Conservation (phyloP, 805 yeast genomes). For the Torulaspora gathmanii region DNA sequence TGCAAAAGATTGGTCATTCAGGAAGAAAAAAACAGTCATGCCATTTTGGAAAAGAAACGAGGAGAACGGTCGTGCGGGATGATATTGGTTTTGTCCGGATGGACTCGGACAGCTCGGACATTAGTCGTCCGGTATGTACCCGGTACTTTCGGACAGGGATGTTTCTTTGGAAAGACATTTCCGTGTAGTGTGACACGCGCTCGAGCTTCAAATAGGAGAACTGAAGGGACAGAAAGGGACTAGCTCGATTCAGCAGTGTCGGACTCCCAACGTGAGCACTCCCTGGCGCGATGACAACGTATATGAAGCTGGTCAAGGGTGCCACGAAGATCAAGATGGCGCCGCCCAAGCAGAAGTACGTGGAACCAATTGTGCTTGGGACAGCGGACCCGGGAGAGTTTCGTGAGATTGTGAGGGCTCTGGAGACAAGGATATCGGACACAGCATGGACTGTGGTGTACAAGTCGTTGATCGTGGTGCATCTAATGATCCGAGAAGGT, state of each 20-base stretch:
- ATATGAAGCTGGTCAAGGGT: conserved; percentile 71
- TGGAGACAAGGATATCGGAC: conserved; percentile 62
- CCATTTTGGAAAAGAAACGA: conserved; percentile 1
- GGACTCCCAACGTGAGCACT: too few species aligned
- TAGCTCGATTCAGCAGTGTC: not conserved
- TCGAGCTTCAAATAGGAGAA: not conserved
- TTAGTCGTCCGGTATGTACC: not conserved
- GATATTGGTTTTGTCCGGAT: not conserved
- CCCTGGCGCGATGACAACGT: conserved; percentile 46
- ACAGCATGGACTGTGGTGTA: conserved; percentile 88
- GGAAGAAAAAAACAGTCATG: conserved; percentile 2
- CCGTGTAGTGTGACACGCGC: too few species aligned
- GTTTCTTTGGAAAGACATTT: too few species aligned
- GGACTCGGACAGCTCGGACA: not conserved
- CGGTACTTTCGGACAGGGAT: not conserved
- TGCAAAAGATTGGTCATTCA: too few species aligned
- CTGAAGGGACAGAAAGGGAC: not conserved
- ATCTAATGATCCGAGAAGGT: conserved; percentile 91
- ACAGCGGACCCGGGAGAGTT: conserved; percentile 45
- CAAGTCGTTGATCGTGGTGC: conserved; percentile 79
- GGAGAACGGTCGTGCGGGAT: not conserved
- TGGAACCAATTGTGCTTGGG: conserved; percentile 78
- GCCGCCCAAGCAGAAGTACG: conserved; percentile 95
- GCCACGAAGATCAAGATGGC: conserved; percentile 81
- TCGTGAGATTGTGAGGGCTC: conserved; percentile 60